Conservation (phyloP, 768 basidiomycete species). For the Mycena leptocephala region DNA sequence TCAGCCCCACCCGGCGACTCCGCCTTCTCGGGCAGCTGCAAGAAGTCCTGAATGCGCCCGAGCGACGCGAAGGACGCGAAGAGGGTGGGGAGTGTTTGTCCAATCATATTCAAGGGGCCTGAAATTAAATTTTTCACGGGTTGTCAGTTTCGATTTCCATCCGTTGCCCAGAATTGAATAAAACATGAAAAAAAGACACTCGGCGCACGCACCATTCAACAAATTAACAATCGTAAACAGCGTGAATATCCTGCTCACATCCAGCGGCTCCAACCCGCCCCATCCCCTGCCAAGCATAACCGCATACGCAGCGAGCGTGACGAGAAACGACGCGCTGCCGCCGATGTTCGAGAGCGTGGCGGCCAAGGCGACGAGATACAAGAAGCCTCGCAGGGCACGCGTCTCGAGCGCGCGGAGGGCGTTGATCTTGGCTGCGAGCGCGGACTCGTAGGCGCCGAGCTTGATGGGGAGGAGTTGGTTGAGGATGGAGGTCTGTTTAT, state of each 20-base stretch:
- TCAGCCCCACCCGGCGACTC: too few relatives aligned
- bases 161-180: too few relatives aligned
- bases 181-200: too few relatives aligned
- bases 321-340: slow-evolving; percentile 9
- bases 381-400: neutral
- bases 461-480: slow-evolving; percentile 31
- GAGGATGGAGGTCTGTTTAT: slow-evolving; percentile 25
- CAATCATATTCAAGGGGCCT: slow-evolving; percentile 15
- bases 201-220: too few relatives aligned
- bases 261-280: slow-evolving; percentile 7
- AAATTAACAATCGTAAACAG: too few relatives aligned
- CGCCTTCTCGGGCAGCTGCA: slow-evolving; percentile 32
- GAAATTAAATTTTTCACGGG: too few relatives aligned
- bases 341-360: slow-evolving; percentile 8
- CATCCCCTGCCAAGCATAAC: slow-evolving; percentile 9
- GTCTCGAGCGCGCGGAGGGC: slow-evolving; percentile 10
- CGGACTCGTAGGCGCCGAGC: slow-evolving; percentile 26
- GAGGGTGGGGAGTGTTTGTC: neutral
- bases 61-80: slow-evolving; percentile 26
- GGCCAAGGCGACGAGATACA: slow-evolving; percentile 1
- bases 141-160: too few relatives aligned
- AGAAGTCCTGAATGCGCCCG: slow-evolving; percentile 22
- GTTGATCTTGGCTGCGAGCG: slow-evolving; percentile 13
- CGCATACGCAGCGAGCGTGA: slow-evolving; percentile 21
- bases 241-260: slow-evolving; percentile 20